A percentile compares a stretch with the other conserved stretches of the same genome.
These are phyloP conservation scores for Byssochlamys sp. DNA, from an alignment of 2,329 filamentous ascomycete genomes.

Conservation along the genomic window DNA sequence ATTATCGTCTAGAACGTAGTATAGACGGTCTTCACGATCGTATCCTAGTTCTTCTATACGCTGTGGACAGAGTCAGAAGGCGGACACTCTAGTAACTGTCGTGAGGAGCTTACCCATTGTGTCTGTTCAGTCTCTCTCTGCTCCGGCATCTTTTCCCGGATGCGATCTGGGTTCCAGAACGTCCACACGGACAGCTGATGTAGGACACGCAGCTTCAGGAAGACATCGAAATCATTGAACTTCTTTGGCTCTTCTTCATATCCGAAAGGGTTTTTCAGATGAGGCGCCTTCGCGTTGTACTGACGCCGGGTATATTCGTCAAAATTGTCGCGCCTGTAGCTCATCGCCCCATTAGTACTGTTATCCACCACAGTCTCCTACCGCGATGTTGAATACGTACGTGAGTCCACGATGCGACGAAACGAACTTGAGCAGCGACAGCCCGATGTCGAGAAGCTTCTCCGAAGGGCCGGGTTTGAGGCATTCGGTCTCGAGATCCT, in stretches of 20 bases:
- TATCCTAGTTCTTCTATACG: slow-evolving; percentile 54
- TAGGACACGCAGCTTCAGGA: slow-evolving; percentile 67
- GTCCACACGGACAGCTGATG: slow-evolving; percentile 86
- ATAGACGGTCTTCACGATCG: slow-evolving; percentile 75
- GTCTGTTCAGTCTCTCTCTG: slow-evolving; percentile 71
- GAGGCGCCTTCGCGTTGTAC: slow-evolving; percentile 69
- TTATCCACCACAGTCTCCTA: slow-evolving; percentile 1
- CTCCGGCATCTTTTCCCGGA: slow-evolving; percentile 77
- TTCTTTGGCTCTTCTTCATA: slow-evolving; percentile 59
- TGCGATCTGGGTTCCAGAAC: slow-evolving; percentile 73
- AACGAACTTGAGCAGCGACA: slow-evolving; percentile 81
- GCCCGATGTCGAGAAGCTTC: slow-evolving; percentile 67
- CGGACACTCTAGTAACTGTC: neutral
- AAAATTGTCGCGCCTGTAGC: slow-evolving; percentile 66
- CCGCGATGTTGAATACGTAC: slow-evolving; percentile 45
- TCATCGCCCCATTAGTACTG: slow-evolving; percentile 6
- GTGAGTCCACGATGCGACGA: slow-evolving; percentile 87
- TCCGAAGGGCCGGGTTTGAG: slow-evolving; percentile 64
- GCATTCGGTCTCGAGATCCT: slow-evolving; percentile 86
- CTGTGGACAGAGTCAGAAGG: slow-evolving; percentile 21
- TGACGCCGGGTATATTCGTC: slow-evolving; percentile 88
- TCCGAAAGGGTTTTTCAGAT: slow-evolving; percentile 71
- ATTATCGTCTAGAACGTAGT: slow-evolving; percentile 89
- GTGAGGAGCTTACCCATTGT: slow-evolving; percentile 57
- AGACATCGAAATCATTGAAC: slow-evolving; percentile 73